Evolutionary conservation across 331 rosid genomes (phyloP).

Genomic region (Telfairia occidentalis): DNA sequence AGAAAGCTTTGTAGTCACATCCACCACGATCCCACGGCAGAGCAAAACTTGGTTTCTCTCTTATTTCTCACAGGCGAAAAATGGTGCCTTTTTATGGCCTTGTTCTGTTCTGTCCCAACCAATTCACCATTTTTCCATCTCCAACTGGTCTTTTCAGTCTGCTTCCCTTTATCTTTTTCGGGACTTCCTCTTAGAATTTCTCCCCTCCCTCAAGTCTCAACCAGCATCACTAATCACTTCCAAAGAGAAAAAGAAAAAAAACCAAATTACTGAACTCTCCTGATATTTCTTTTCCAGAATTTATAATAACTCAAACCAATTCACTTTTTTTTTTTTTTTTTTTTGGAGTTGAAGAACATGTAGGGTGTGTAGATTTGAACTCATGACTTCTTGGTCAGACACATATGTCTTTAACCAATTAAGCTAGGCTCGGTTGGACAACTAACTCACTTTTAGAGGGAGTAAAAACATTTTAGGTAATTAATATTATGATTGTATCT

Average conservation of each 20-base stretch:
- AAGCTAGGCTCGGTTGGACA: too few species aligned
- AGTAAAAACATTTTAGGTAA: too few species aligned
- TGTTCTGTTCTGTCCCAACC: not conserved
- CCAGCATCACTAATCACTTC: not conserved
- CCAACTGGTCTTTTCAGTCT: not conserved
- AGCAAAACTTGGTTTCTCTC: not conserved
- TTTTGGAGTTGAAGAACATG: too few species aligned
- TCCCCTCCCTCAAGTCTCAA: not conserved
- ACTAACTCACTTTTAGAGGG: too few species aligned
- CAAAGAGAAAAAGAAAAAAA: not conserved
- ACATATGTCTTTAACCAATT: too few species aligned
- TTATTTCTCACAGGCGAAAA: not conserved
- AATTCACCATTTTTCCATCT: not conserved
- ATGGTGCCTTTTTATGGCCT: not conserved
- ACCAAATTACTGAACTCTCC: not conserved
- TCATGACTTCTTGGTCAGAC: too few species aligned
- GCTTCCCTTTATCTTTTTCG: not conserved
- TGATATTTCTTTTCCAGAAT: not conserved
- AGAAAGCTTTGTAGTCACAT: slow-evolving; percentile 9
- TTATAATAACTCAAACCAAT: too few species aligned
- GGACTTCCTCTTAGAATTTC: not conserved
- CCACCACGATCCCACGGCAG: slow-evolving; percentile 1
- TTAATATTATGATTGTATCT: too few species aligned
- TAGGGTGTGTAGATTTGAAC: too few species aligned
- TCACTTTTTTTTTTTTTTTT: too few species aligned